Conservation (phyloP, 2,329 filamentous ascomycete species). For the Aspergillus phoenicis region DNA sequence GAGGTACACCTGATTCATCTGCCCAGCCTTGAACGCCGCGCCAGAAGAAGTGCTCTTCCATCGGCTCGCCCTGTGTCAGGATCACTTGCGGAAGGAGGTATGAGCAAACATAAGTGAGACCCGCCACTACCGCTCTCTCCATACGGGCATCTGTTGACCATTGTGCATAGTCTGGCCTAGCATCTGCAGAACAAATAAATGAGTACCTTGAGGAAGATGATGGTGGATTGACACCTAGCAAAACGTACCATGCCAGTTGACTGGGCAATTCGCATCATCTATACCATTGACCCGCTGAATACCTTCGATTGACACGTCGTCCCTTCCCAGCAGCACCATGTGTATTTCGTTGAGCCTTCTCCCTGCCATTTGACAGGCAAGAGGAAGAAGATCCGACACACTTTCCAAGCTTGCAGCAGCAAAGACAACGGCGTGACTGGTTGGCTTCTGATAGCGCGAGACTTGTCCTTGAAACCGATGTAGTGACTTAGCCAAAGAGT, state of each 20-base stretch:
- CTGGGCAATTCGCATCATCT: constrained; percentile 64
- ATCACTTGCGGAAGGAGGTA: constrained; percentile 78
- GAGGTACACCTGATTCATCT: constrained; percentile 55
- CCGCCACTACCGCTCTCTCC: constrained; percentile 64
- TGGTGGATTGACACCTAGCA: constrained; percentile 48
- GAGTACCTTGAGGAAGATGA: constrained; percentile 1
- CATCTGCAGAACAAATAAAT: constrained; percentile 53
- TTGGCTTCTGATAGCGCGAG: constrained; percentile 57
- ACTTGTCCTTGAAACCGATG: constrained; percentile 59
- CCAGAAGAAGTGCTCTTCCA: constrained; percentile 71
- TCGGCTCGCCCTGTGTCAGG: constrained; percentile 67
- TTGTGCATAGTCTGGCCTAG: constrained; percentile 70
- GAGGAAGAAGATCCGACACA: constrained; percentile 70
- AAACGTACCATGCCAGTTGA: constrained; percentile 59
- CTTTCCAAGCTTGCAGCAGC: constrained; percentile 74
- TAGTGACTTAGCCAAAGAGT: constrained; percentile 64
- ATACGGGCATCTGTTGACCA: constrained; percentile 72
- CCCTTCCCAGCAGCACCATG: constrained; percentile 75
- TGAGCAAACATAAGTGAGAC: constrained; percentile 69
- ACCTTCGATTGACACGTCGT: constrained; percentile 67
- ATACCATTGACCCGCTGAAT: constrained; percentile 79
- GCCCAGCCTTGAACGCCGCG: constrained; percentile 61
- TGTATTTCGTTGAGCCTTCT: constrained; percentile 75
- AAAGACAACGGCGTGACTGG: constrained; percentile 70
- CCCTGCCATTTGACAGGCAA: constrained; percentile 83